A percentile compares a stretch with the other conserved stretches of the same genome.
Conservation (phyloP, 768 basidiomycete genomes). For the Pisolithus albus region DNA sequence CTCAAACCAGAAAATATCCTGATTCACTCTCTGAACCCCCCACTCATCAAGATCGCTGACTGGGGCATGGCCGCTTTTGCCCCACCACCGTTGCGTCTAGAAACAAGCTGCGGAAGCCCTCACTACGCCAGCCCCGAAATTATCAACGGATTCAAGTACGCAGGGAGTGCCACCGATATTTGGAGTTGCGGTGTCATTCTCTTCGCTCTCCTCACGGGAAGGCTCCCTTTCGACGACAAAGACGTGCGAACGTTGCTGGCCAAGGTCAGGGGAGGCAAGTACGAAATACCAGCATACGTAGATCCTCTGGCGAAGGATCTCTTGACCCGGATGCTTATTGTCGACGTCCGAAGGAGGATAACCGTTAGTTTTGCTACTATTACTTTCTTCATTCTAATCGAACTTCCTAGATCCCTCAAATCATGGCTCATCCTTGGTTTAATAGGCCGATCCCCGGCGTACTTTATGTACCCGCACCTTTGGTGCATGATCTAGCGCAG, state of each 20-base stretch:
- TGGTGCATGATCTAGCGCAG: slow-evolving; percentile 59
- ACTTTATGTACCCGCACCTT: slow-evolving; percentile 46
- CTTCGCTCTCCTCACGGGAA: slow-evolving; percentile 81
- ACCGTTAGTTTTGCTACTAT: slow-evolving; percentile 44
- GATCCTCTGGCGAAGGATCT: slow-evolving; percentile 83
- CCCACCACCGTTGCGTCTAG: slow-evolving; percentile 73
- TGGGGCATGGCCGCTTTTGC: slow-evolving; percentile 99
- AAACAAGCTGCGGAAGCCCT: slow-evolving; percentile 94
- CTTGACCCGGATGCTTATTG: slow-evolving; percentile 79
- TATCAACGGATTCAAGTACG: slow-evolving; percentile 83
- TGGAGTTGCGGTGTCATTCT: slow-evolving; percentile 97
- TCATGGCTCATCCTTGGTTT: slow-evolving; percentile 83
- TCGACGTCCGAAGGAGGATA: slow-evolving; percentile 74
- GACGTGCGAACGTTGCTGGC: slow-evolving; percentile 67
- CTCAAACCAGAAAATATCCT: slow-evolving; percentile 97
- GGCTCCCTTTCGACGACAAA: slow-evolving; percentile 92
- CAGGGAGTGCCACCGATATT: slow-evolving; percentile 87
- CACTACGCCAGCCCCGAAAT: slow-evolving; percentile 98
- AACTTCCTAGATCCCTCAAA: slow-evolving; percentile 67
- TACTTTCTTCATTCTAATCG: neutral
- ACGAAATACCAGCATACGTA: slow-evolving; percentile 73
- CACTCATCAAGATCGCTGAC: slow-evolving; percentile 92
- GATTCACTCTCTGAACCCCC: slow-evolving; percentile 73
- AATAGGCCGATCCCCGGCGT: slow-evolving; percentile 44
- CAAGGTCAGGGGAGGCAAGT: slow-evolving; percentile 85